Evolutionary conservation across 139 green algal species (phyloP), one percentile per base, ranked within the genome.

Genomic region (Deuterostichococcus epilithicus): DNA sequence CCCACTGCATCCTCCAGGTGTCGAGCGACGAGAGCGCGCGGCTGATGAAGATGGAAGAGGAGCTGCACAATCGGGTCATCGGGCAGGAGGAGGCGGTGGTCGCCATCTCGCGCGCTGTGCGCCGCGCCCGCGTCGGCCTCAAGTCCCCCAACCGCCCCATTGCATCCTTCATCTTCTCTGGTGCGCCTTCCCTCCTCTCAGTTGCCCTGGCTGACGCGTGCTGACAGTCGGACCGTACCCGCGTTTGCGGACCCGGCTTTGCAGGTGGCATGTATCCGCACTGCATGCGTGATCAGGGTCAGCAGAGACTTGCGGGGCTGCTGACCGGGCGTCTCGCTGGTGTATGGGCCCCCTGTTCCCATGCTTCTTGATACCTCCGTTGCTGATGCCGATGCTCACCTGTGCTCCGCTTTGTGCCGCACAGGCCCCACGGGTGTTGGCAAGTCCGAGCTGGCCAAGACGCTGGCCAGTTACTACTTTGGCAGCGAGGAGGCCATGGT

Each of bases 361-460:
- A n/a, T 26, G 23, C 5, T 25, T 26, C 47, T 2, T 52, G 47
- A 3, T 6, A 0, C 5, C n/a, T 47, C 33, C 10, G 44, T 2
- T 26, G 10, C 0, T 26, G 32, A 8, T 32, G 36, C 3, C 39
- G 10, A 32, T 37, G 34, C 63, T 68, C 52, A 63, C n/a, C 20
- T 28, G 2, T 3, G 26, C 20, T 30, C 22, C n/a, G 30, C 2
- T 8, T 34, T 13, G 34, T 5, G 8, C 3, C 58, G 18, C 37
- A 60, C 76, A 81, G 83, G 83, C 6, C 86, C 86, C 75, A 90
- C 86, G 36, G 86, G 91, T 87, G 96, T 99, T 58, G 96, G 96
- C 83, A 99, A 99, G 91, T 98, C 94, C 0, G 96, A 99, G 91
- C 91, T 99, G 74, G 95, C 95, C 84, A 99, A 99, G 93, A 97